Base-by-base conservation (phyloP, 495 filamentous ascomycete species). In the Cenococcum geophilum region DNA sequence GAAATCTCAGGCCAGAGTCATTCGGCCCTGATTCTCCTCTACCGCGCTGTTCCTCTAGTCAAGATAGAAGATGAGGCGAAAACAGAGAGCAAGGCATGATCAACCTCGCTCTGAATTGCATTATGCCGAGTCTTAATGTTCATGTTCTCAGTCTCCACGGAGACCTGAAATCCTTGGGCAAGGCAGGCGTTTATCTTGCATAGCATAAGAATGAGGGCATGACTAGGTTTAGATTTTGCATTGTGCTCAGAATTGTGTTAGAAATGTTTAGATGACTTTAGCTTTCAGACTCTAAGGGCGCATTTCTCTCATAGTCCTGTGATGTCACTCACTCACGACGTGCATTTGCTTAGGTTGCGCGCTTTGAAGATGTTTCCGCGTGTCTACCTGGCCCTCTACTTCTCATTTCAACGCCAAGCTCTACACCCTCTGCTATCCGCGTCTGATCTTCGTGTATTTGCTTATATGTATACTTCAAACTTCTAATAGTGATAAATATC, bases 11-110 rank as follows among this genome's bases (percentile, higher is more conserved):
- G 86, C 43, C 93, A 98, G 76, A 90, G 87, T 48, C 93, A 98
- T 75, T 95, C 91, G 20, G 93, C 93, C 16, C 79, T 98, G 14
- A 95, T 98, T 63, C 77, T 96, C 27, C 84, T 98, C 11, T 98
- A 97, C 74, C 84, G 86, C 34, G 93, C 95, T 8, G 89, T 96
- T 56, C 82, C 86, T 21, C 70, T 87, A 32, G 79, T 83, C 14
- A 78, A 76, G 11, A 61, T 76, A 23, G 77, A 83, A 32, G 83
- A 76, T 66, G 64, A 70, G 21, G 71, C 76, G 62, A 66, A 70
- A 49, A 45, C 60, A n/a, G 55, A 49, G 12, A 22, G 35, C 55
- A 58, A 23, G 21, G 35, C 55, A 18, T 58, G 20, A 21, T 1
- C 16, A 23, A 21, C 10, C 5, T 1, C 5, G 16, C 12, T 27